phyloP scores from a whole-genome alignment of 2,329 filamentous ascomycete genomes.

The Trichoderma lentiforme region DNA sequence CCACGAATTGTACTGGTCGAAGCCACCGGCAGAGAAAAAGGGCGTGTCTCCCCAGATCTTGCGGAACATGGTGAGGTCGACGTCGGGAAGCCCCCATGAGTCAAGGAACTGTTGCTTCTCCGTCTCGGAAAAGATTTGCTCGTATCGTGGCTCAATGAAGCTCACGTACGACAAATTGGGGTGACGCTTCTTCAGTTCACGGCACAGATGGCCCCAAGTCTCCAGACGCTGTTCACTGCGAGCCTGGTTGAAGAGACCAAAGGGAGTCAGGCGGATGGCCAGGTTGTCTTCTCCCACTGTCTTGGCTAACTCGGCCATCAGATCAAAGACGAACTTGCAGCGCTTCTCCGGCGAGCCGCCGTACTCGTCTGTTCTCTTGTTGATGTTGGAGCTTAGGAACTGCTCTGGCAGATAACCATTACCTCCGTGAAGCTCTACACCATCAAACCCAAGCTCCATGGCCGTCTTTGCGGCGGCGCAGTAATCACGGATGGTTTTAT shows the following conservation, averaged over 20 bases:
- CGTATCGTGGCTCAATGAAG: conserved; percentile 54
- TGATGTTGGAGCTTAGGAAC: conserved; percentile 37
- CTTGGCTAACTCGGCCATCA: conserved; percentile 45
- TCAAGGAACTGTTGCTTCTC: conserved; percentile 49
- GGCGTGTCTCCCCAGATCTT: conserved; percentile 50
- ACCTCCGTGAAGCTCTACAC: conserved; percentile 40
- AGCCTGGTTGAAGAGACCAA: conserved; percentile 51
- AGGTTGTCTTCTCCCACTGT: conserved; percentile 45
- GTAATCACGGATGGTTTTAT: conserved; percentile 31
- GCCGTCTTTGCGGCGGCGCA: conserved; percentile 39
- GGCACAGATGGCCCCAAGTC: conserved; percentile 50
- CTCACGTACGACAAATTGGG: conserved; percentile 51
- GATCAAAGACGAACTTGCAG: conserved; percentile 52
- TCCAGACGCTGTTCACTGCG: conserved; percentile 49
- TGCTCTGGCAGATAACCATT: conserved; percentile 42
- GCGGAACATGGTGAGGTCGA: conserved; percentile 47
- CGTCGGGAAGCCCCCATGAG: conserved; percentile 44
- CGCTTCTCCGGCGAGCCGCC: conserved; percentile 33
- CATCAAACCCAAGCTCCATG: conserved; percentile 51
- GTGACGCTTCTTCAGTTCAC: conserved; percentile 42
- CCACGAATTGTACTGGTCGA: conserved; percentile 48
- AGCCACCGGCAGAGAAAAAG: conserved; percentile 56
- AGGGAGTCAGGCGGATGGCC: conserved; percentile 45
- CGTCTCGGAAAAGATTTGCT: conserved; percentile 47
- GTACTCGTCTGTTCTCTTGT: conserved; percentile 37